phyloP scores from a whole-genome alignment of 1,284 basidiomycete species.

The Cystobasidium sp. region DNA sequence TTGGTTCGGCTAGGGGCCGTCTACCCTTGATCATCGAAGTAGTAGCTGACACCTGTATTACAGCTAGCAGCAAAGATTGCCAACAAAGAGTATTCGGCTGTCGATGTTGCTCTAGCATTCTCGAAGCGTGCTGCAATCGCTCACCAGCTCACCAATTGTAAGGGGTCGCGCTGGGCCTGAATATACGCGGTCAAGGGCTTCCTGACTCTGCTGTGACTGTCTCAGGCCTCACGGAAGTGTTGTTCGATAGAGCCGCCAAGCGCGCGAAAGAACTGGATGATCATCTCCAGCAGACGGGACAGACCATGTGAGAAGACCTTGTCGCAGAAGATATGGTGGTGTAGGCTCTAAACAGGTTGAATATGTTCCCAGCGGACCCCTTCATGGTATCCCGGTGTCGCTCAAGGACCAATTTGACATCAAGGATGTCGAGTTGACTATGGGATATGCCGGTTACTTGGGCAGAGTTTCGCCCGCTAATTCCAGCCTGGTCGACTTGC shows the following conservation, averaged over 20 bases:
- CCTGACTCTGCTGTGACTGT: not conserved
- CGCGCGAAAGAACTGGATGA: slow-evolving; percentile 35
- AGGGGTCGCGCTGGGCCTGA: not conserved
- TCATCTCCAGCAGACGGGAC: not conserved
- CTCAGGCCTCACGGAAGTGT: slow-evolving; percentile 32
- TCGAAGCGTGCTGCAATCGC: slow-evolving; percentile 46
- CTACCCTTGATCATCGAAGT: too few relatives aligned
- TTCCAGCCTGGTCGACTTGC: slow-evolving; percentile 45
- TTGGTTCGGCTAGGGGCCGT: slow-evolving; percentile 54
- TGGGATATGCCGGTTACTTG: slow-evolving; percentile 45
- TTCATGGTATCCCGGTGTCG: slow-evolving; percentile 69
- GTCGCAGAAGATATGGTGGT: slow-evolving; percentile 37
- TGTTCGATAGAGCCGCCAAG: slow-evolving; percentile 32
- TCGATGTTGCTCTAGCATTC: slow-evolving; percentile 44
- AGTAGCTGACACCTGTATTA: not conserved
- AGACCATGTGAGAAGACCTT: slow-evolving; percentile 1
- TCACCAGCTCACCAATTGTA: slow-evolving; percentile 43
- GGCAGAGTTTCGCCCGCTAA: slow-evolving; percentile 39
- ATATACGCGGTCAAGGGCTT: not conserved
- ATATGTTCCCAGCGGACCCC: slow-evolving; percentile 62
- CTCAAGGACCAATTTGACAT: slow-evolving; percentile 62
- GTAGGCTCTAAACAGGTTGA: not conserved
- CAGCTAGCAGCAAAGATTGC: slow-evolving; percentile 17
- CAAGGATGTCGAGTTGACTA: slow-evolving; percentile 59
- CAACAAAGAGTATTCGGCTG: slow-evolving; percentile 16